phyloP scores from a whole-genome alignment of 1,284 basidiomycete species.

The Clitocybe nebularis region DNA sequence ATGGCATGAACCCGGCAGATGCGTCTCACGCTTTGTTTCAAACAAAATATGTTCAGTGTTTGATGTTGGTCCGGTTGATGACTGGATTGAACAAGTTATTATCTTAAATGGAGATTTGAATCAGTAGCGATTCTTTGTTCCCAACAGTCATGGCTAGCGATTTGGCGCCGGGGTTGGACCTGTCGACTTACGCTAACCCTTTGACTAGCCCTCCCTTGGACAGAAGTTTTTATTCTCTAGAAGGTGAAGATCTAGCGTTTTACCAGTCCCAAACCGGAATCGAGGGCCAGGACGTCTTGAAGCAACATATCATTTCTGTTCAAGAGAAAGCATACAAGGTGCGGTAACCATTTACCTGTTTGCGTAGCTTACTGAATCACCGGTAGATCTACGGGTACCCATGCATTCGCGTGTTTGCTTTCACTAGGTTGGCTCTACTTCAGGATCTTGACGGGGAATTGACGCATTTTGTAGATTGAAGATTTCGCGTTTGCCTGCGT shows the following conservation, averaged over 20 bases:
- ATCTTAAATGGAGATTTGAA: too few species aligned
- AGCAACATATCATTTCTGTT: conserved; percentile 40
- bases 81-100: too few species aligned
- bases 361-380: background rate
- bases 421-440: conserved; percentile 9
- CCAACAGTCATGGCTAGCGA: too few species aligned
- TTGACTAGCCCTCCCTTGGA: conserved; percentile 19
- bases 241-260: conserved; percentile 29
- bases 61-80: too few species aligned
- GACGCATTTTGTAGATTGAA: background rate
- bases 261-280: conserved; percentile 39
- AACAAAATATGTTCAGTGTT: too few species aligned
- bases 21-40: too few species aligned
- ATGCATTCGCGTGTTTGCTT: conserved; percentile 15
- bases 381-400: conserved; percentile 6
- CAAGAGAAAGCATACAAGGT: conserved; percentile 39
- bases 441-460: background rate
- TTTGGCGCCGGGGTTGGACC: too few species aligned
- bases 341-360: background rate
- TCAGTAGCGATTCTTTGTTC: too few species aligned
- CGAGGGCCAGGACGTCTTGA: conserved; percentile 34
- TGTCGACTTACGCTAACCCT: too few species aligned
- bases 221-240: conserved; percentile 19
- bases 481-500: conserved; percentile 29
- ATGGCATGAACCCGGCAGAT: too few species aligned